Conservation (phyloP, 2,329 filamentous ascomycete species). For the Botryotinia narcissicola region DNA sequence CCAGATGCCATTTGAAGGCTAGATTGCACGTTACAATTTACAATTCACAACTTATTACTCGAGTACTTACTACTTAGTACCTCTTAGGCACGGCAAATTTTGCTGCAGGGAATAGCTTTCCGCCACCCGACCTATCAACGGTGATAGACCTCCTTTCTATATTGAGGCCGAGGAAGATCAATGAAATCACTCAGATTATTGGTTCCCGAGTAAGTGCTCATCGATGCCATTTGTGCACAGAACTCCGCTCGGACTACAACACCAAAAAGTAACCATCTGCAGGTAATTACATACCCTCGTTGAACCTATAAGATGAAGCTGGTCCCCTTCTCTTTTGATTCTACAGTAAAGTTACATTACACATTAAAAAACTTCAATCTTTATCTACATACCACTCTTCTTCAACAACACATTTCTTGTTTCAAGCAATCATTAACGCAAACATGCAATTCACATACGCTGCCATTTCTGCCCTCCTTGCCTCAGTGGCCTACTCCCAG, state of each 20-base stretch:
- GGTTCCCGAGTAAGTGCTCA: constrained; percentile 12
- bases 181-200: background rate
- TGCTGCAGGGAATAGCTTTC: background rate
- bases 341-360: background rate
- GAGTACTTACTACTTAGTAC: background rate
- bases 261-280: constrained; percentile 1
- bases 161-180: background rate
- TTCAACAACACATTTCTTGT: background rate
- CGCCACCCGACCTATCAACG: background rate
- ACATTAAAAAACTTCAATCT: background rate
- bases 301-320: constrained; percentile 15
- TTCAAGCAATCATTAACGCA: constrained; percentile 5
- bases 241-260: background rate
- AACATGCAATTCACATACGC: constrained; percentile 27
- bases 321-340: background rate
- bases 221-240: constrained; percentile 11
- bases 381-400: background rate
- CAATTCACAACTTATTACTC: background rate
- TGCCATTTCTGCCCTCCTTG: constrained; percentile 22
- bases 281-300: background rate
- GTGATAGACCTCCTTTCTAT: background rate
- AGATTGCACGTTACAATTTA: background rate
- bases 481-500: constrained; percentile 28
- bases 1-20: background rate
- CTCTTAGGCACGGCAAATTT: background rate